Evolutionary conservation across 768 basidiomycete genomes (phyloP), one percentile per base, ranked within the genome.

Genomic region (Mycena polygramma): DNA sequence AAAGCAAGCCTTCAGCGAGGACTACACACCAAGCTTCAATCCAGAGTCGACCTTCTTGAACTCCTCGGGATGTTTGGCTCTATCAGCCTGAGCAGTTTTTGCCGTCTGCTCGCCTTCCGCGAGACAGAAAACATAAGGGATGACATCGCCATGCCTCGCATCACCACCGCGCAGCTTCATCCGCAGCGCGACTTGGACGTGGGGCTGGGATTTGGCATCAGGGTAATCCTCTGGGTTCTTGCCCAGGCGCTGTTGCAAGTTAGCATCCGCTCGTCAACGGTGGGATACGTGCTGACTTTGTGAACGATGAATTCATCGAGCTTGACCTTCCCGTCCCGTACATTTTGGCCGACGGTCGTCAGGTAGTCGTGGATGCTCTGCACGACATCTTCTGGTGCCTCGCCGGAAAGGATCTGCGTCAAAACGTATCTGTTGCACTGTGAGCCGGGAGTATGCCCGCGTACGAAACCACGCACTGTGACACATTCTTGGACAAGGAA

Each of bases 211-310:
- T 81, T 98, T 98, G 9, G 90, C 93, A 77, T 99, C 97, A 0
- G 97, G 97, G 77, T 98, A 99, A 75, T 98, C 97, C 75, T 97
- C 94, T 0, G 97, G 97, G 71, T 95, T 95, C 84, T 98, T 99
- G 17, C 98, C 95, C 63, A 99, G 85, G 63, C 98, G 93, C 96
- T 98, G 76, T 24, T 36, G 17, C 48, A 24, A 43, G 46, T 37
- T 43, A 49, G 15, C 20, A 20, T 45, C 10, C 13, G 26, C 14
- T 65, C 5, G 24, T 8, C 4, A 7, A 22, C 37, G 11, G 54
- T 19, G 64, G 26, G 74, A 43, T n/a, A 11, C 4, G 1, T 0
- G 70, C 84, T 7, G 41, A 96, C 96, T 88, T 99, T 99, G 87
- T 89, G 91, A 76, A 99, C 90, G 76, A 96, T 96, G 81, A 96